Conservation (phyloP, 352 stramenopile genomes). For the Achlya hypogyna region DNA sequence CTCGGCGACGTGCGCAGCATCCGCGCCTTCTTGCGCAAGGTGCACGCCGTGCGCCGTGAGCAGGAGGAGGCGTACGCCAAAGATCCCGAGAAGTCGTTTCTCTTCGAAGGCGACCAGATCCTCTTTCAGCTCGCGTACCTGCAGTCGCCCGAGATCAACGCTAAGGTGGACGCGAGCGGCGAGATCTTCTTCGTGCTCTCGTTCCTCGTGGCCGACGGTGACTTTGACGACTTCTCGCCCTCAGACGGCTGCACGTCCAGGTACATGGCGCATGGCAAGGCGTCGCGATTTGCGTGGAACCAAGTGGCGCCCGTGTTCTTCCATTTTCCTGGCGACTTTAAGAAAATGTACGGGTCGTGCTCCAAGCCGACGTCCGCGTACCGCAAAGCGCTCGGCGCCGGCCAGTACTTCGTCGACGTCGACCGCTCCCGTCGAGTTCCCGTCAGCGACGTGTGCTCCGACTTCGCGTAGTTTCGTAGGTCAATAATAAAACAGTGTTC, state of each 20-base stretch:
- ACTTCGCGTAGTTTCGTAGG: too few relatives aligned
- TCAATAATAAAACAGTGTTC: too few relatives aligned
- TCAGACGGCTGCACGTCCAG: neutral
- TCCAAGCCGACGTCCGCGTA: neutral
- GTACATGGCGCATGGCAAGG: neutral
- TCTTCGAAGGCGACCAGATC: constrained; percentile 19
- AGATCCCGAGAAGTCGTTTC: neutral
- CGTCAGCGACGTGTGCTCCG: neutral
- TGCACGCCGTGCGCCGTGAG: neutral
- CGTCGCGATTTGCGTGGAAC: neutral
- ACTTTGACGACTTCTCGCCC: neutral
- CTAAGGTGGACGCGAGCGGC: constrained; percentile 5
- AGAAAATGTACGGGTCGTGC: neutral
- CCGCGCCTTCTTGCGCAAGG: neutral
- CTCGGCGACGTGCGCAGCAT: constrained; percentile 13
- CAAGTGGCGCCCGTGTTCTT: neutral
- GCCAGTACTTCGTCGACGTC: constrained; percentile 13
- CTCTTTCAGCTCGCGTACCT: constrained; percentile 18
- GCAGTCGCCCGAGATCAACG: constrained; percentile 15
- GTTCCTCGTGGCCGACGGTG: neutral
- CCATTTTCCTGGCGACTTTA: constrained; percentile 9
- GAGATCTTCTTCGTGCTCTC: constrained; percentile 20
- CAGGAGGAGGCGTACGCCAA: neutral
- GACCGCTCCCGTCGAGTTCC: neutral
- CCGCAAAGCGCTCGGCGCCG: neutral